Evolutionary conservation across 371 early-diverging fungal species (phyloP).

Genomic region (Synchytrium microbalum): DNA sequence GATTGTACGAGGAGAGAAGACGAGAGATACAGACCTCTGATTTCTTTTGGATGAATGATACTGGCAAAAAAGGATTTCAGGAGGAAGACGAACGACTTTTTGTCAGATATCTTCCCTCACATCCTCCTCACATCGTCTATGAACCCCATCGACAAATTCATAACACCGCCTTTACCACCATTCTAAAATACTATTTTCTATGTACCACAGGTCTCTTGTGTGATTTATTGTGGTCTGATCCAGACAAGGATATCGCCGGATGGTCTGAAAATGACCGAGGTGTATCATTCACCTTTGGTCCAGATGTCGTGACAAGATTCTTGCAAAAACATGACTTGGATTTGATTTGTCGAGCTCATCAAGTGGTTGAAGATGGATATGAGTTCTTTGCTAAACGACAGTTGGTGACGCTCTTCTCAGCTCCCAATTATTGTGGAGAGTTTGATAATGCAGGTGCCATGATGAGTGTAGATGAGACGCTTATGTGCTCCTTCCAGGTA

Average conservation of each 20-base stretch:
- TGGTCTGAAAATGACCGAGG: constrained; percentile 93
- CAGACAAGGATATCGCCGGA: constrained; percentile 71
- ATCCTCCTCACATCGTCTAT: too few relatives aligned
- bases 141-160: too few relatives aligned
- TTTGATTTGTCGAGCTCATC: constrained; percentile 91
- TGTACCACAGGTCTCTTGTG: constrained; percentile 70
- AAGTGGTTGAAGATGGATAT: constrained; percentile 94
- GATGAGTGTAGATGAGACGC: constrained; percentile 94
- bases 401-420: constrained; percentile 89
- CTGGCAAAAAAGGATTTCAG: too few relatives aligned
- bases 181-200: too few relatives aligned
- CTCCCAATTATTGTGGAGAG: constrained; percentile 95
- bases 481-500: constrained; percentile 58
- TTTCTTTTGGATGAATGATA: too few relatives aligned
- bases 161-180: too few relatives aligned
- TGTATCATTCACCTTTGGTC: constrained; percentile 83
- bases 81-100: too few relatives aligned
- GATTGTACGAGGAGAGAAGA: too few relatives aligned
- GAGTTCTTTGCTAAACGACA: constrained; percentile 92
- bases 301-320: constrained; percentile 79
- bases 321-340: constrained; percentile 87
- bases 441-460: constrained; percentile 96
- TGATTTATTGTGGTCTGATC: constrained; percentile 96
- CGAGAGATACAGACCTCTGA: too few relatives aligned
- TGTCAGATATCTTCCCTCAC: too few relatives aligned